These are phyloP conservation scores for Melampsora americana DNA, from an alignment of 1,284 basidiomycete species.

Conservation along the genomic window DNA sequence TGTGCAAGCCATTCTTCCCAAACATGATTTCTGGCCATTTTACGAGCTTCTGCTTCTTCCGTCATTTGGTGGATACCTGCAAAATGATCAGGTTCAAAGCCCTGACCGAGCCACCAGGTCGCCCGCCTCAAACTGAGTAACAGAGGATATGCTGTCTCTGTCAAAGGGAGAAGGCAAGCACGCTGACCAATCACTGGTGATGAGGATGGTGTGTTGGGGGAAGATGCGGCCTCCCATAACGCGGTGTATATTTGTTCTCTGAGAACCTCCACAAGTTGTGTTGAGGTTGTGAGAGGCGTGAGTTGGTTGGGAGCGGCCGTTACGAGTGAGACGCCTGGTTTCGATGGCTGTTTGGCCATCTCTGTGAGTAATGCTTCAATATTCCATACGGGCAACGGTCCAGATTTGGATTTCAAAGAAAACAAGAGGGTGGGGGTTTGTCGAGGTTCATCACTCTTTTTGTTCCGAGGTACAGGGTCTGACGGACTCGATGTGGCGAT, in stretches of 20 bases:
- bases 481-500: neutral
- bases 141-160: conserved; percentile 18
- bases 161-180: conserved; percentile 34
- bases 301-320: conserved; percentile 6
- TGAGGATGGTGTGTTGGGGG: neutral
- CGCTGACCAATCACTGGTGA: neutral
- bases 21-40: neutral
- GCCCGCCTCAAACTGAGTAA: conserved; percentile 25
- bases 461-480: neutral
- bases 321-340: neutral
- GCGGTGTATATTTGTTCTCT: conserved; percentile 16
- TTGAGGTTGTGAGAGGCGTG: neutral
- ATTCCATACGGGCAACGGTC: conserved; percentile 32
- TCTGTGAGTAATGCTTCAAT: conserved; percentile 1
- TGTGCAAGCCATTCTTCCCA: conserved; percentile 27
- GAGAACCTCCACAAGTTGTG: conserved; percentile 6
- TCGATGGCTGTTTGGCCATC: conserved; percentile 25
- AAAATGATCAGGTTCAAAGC: conserved; percentile 23
- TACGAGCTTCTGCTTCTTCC: conserved; percentile 10
- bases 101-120: conserved; percentile 42
- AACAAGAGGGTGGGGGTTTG: conserved; percentile 10
- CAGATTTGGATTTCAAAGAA: conserved; percentile 11
- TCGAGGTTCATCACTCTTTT: neutral
- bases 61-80: conserved; percentile 1
- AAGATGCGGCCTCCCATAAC: conserved; percentile 2